Evolutionary conservation across 768 basidiomycete genomes (phyloP).

Genomic region (Amanita rimosa): DNA sequence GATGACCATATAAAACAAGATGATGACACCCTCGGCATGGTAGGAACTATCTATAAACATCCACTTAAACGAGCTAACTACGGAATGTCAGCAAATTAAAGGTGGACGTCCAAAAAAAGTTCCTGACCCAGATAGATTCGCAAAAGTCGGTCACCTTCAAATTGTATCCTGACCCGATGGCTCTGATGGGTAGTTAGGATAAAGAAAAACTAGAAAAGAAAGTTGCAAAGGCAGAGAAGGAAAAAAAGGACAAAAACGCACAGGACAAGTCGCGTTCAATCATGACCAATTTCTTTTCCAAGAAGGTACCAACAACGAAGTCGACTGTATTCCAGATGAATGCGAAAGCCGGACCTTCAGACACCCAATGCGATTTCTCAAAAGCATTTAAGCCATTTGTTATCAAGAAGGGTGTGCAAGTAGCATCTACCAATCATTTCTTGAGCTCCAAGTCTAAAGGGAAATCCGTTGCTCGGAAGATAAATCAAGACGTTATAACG

Average conservation of each 20-base stretch:
- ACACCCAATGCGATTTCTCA: slow-evolving; percentile 52
- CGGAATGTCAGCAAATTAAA: slow-evolving; percentile 6
- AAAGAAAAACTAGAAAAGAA: slow-evolving; percentile 62
- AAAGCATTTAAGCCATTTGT: slow-evolving; percentile 71
- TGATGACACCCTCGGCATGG: not conserved
- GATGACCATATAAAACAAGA: not conserved
- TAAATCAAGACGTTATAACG: not conserved
- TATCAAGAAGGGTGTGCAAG: slow-evolving; percentile 57
- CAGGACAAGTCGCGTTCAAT: slow-evolving; percentile 64
- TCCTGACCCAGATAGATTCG: slow-evolving; percentile 43
- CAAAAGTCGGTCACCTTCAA: slow-evolving; percentile 30
- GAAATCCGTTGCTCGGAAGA: slow-evolving; percentile 1
- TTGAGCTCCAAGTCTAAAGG: slow-evolving; percentile 12
- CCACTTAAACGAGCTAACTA: not conserved
- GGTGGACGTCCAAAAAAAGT: slow-evolving; percentile 36
- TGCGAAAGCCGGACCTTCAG: slow-evolving; percentile 22
- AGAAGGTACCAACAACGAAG: slow-evolving; percentile 29
- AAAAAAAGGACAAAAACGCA: slow-evolving; percentile 59
- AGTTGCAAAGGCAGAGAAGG: slow-evolving; percentile 56
- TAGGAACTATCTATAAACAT: not conserved
- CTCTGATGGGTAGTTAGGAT: slow-evolving; percentile 31
- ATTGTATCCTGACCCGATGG: not conserved
- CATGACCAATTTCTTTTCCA: slow-evolving; percentile 73
- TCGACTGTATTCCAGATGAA: slow-evolving; percentile 13
- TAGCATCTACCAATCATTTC: slow-evolving; percentile 74